phyloP scores from a whole-genome alignment of 176 grass and related monocot genomes.

The Poa annua region DNA sequence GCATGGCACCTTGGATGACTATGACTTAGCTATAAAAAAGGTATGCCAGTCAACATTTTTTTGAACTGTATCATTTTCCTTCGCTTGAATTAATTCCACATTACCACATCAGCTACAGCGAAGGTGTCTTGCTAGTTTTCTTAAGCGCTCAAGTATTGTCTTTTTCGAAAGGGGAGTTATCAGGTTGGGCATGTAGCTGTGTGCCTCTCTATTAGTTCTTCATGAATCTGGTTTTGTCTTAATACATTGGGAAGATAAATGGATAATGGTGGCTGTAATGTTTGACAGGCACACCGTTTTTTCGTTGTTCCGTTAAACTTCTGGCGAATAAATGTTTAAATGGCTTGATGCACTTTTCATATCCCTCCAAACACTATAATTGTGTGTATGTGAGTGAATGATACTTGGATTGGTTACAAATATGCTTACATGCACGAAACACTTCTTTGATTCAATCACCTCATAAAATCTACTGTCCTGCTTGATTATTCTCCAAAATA shows the following conservation, averaged over 20 bases:
- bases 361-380: not conserved
- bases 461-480: slow-evolving; percentile 17
- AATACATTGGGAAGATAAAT: slow-evolving; percentile 9
- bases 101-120: not conserved
- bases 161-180: not conserved
- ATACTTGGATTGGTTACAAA: slow-evolving; percentile 32
- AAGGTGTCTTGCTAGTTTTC: not conserved
- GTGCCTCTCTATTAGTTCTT: not conserved
- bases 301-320: slow-evolving; percentile 13
- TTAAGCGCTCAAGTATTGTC: not conserved
- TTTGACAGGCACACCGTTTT: not conserved
- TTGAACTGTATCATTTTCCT: slow-evolving; percentile 15
- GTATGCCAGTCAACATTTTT: slow-evolving; percentile 43
- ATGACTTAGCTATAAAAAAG: slow-evolving; percentile 91
- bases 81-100: not conserved
- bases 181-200: slow-evolving; percentile 17
- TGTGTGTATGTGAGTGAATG: slow-evolving; percentile 21
- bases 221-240: slow-evolving; percentile 12
- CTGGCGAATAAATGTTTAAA: slow-evolving; percentile 7
- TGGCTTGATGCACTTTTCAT: slow-evolving; percentile 19
- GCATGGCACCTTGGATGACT: slow-evolving; percentile 90
- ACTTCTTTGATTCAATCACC: slow-evolving; percentile 6
- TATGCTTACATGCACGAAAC: slow-evolving; percentile 3
- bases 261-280: not conserved
- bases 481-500: slow-evolving; percentile 27